Evolutionary conservation across 352 stramenopile genomes (phyloP), one percentile per base, ranked within the genome.

Genomic region (Globisporangium paddicum): DNA sequence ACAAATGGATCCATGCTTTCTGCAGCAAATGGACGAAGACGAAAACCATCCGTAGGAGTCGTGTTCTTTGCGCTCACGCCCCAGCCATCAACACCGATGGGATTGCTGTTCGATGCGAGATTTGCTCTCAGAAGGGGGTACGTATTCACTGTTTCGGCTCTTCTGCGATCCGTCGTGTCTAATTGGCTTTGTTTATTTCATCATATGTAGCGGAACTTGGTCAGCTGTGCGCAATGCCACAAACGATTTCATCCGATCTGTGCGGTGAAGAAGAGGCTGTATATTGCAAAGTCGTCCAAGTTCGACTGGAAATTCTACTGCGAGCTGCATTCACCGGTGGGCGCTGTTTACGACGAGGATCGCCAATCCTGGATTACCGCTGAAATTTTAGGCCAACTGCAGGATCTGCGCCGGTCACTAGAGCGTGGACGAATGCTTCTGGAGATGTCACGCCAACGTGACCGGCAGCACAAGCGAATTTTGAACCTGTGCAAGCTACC

Each of bases 391-490:
- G 68, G 66, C 9, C 82, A 93, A 32, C 64, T 96, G 28, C 79
- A 88, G 52, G 80, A 93, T 48, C 62, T 96, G 10, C 72, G 86
- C 19, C 75, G 75, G n/a, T 85, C 82, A 0, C 67, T 93, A 11
- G 86, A 96, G 51, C 84, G 86, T 41, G 83, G 82, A 9, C 71
- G 86, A 9, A 92, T 96, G 83, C 73, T 96, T 41, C 58, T 94
- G 0, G 84, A 96, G 55, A 92, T 96, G 86, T 71, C 76, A 7
- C 79, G 84, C 9, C 86, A 94, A 51, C 84, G 86, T 37, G 86
- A 96, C 64, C 78, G 85, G n/a, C 82, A 89, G 58, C 85, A 90
- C 30, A 94, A 91, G 58, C 79, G 84, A 19, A 56, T 93, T 51
- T 58, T 93, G 35, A 87, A 83, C 58, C 18, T 84, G 0, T 89